Evolutionary conservation across 2,329 filamentous ascomycete genomes (phyloP), one percentile per base, ranked within the genome.

Genomic region (Exophiala sp.): DNA sequence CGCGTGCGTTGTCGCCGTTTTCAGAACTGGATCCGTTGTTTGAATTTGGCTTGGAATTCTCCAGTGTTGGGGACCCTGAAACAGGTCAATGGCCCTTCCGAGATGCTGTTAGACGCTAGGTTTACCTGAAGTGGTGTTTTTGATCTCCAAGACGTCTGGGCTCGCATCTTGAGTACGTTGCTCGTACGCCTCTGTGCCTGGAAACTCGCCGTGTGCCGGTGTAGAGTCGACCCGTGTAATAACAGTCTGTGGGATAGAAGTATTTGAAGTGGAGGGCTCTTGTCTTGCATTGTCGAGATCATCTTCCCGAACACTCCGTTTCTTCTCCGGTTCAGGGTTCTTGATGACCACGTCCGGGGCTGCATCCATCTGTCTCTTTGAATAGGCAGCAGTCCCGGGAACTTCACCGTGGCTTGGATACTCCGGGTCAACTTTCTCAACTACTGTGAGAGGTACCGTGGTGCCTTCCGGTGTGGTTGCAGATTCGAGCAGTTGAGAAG

Each of bases 401-500:
- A 82, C 72, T 48, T 84, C 80, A 16, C 80, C 80, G 64, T 82
- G 71, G 58, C 74, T 76, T 32, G 79, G 76, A 50, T 68, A 64
- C 23, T 74, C 70, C 23, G 74, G 72, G 54, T 83, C 79, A 42
- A 83, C 70, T 63, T 79, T 79, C 62, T 83, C 79, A 14, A 83
- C 79, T 8, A 83, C 67, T 4, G 78, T 81, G 58, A 72, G 76
- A 14, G 80, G 80, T 30, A 83, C 70, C 7, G 74, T 69, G 4
- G 73, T 70, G 41, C 73, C 76, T 27, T 73, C 75, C 3, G 77
- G 76, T 8, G 73, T 76, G 30, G 69, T 58, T 18, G 75, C 70
- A 49, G 70, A 65, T 52, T 74, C 72, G 21, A 68, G 67, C 7
- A 61, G 62, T 58, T 56, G 55, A 7, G 71, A 73, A 43, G 60